phyloP scores from a whole-genome alignment of 768 basidiomycete genomes.

The Ephemerocybe angulata region DNA sequence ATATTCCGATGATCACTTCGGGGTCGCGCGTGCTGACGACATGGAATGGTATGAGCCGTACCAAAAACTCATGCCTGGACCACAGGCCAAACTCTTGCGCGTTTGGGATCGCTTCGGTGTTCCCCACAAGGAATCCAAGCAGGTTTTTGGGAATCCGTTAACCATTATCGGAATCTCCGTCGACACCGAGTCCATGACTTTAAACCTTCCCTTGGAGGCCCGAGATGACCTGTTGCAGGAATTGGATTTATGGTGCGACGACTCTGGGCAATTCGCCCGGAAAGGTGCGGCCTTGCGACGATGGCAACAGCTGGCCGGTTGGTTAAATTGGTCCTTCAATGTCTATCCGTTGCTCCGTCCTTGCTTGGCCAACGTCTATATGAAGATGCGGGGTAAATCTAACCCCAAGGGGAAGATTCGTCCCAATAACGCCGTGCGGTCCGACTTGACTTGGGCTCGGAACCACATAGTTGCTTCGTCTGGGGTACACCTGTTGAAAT shows the following conservation, averaged over 20 bases:
- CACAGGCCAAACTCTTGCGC: conserved; percentile 30
- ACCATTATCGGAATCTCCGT: conserved; percentile 38
- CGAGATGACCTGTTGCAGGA: conserved; percentile 5
- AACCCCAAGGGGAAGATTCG: too few relatives aligned
- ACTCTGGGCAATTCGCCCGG: conserved; percentile 18
- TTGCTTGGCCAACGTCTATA: too few relatives aligned
- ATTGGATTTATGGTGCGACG: neutral
- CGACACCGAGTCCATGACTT: conserved; percentile 26
- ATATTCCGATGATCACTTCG: too few relatives aligned
- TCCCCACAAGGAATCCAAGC: conserved; percentile 38
- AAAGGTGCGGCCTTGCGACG: conserved; percentile 6
- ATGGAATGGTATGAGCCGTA: conserved; percentile 29
- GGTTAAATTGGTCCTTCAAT: conserved; percentile 37
- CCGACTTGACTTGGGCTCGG: too few relatives aligned
- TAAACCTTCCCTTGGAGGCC: conserved; percentile 20
- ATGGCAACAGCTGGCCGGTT: conserved; percentile 24
- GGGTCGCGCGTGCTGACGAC: conserved; percentile 9
- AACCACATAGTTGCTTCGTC: too few relatives aligned
- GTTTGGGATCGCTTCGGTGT: conserved; percentile 39
- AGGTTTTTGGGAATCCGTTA: conserved; percentile 27
- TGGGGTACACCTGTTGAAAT: too few relatives aligned
- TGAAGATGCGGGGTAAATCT: too few relatives aligned
- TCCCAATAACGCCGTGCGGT: too few relatives aligned
- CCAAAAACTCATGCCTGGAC: conserved; percentile 16
- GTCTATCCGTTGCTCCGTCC: too few relatives aligned